Percentiles rank a stretch among this genome's conserved stretches.
phyloP scores from a whole-genome alignment of 2,329 filamentous ascomycete genomes.

The Daldinia eschscholtzii region DNA sequence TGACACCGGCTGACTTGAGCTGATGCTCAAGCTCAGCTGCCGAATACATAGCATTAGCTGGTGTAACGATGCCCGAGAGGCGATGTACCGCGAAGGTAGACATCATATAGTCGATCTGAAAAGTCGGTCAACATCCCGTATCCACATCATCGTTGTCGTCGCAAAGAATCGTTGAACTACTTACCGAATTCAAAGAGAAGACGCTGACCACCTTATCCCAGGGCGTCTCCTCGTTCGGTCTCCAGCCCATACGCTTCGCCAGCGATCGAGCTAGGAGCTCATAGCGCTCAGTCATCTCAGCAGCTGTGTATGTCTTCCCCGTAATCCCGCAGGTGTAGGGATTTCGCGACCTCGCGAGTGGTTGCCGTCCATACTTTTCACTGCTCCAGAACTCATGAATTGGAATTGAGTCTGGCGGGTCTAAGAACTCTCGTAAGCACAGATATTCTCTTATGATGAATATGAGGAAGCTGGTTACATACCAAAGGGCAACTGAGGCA shows the following conservation, averaged over 20 bases:
- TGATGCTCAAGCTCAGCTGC: conserved; percentile 75
- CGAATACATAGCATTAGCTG: conserved; percentile 78
- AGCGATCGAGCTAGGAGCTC: conserved; percentile 74
- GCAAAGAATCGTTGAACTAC: conserved; percentile 12
- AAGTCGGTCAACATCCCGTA: conserved; percentile 3
- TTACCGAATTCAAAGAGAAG: conserved; percentile 77
- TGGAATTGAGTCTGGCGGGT: conserved; percentile 72
- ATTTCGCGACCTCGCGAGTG: conserved; percentile 69
- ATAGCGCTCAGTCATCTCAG: conserved; percentile 74
- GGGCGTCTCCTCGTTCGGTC: conserved; percentile 76
- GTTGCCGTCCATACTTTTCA: conserved; percentile 73
- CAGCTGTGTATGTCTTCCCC: conserved; percentile 71
- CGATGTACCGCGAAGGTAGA: conserved; percentile 77
- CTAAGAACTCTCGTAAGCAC: conserved; percentile 39
- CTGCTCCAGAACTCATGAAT: conserved; percentile 78
- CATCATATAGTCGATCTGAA: conserved; percentile 73
- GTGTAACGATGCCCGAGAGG: conserved; percentile 74
- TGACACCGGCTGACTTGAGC: conserved; percentile 72
- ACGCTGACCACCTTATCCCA: conserved; percentile 82
- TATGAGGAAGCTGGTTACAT: conserved; percentile 20
- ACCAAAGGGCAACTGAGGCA: conserved; percentile 50
- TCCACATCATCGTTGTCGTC: background rate
- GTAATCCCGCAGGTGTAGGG: conserved; percentile 81
- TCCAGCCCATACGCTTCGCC: conserved; percentile 76
- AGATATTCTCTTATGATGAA: background rate